Evolutionary conservation across 441 rosid genomes (phyloP), one percentile per base, ranked within the genome.

Genomic region (Breynia disticha): DNA sequence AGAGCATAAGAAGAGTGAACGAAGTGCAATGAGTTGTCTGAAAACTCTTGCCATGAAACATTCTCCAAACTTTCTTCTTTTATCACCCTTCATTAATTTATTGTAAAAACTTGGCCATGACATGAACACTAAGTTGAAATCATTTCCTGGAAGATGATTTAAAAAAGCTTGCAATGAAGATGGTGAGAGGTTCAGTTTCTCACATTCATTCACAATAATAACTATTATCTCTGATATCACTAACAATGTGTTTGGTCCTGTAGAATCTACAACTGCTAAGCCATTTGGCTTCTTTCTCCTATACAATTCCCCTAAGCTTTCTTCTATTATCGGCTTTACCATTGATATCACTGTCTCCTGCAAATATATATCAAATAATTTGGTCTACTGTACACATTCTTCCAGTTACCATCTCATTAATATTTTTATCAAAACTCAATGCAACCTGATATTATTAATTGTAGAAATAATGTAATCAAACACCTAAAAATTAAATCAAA

Each of bases 111-210:
- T 57, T 0, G 68, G 58, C 49, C 60, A 49, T 4, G 56, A 58
- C 49, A 46, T 64, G 60, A 72, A 67, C 32, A 75, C 28, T 11
- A 58, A 46, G 59, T 72, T 75, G 46, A 72, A 75, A 37, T 75
- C 77, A 21, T 72, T 76, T 16, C 62, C 52, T 0, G 72, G 73
- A 44, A 67, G 76, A 24, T 76, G 75, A 28, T 28, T 28, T 9
- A 28, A 28, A 9, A 28, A 28, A 28, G 35, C 35, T 28, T 28
- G 35, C 35, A 28, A 28, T 28, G 35, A 28, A 28, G 35, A 9
- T 28, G 35, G 35, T 28, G 35, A 28, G 3, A 28, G 35, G 35
- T 28, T 28, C 3, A 24, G 17, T 24, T 14, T 45, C 15, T 4
- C 50, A 50, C 38, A 35, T 15, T 19, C 28, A 2, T n/a, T 51